Evolutionary conservation across 768 basidiomycete genomes (phyloP).

Genomic region (Dacryopinax primogenitus): DNA sequence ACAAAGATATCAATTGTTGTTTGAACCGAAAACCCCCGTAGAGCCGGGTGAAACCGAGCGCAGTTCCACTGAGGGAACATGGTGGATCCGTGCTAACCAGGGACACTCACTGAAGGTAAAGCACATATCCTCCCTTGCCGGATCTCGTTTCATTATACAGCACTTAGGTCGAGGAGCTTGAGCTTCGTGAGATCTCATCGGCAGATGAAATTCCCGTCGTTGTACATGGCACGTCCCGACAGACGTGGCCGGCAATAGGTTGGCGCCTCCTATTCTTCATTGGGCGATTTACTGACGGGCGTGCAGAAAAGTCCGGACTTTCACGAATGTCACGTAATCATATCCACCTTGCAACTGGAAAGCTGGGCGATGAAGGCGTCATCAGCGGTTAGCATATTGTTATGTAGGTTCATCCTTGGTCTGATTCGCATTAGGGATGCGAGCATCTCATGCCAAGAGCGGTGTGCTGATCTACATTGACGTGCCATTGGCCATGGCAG

Average conservation of each 20-base stretch:
- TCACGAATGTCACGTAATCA: slow-evolving; percentile 83
- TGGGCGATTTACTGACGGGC: slow-evolving; percentile 7
- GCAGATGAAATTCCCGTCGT: slow-evolving; percentile 59
- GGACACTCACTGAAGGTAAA: slow-evolving; percentile 72
- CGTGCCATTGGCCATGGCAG: slow-evolving; percentile 51
- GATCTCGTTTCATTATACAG: background rate
- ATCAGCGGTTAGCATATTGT: slow-evolving; percentile 47
- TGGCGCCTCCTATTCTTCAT: slow-evolving; percentile 16
- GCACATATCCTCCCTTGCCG: background rate
- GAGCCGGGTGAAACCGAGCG: slow-evolving; percentile 13
- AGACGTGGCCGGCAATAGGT: slow-evolving; percentile 66
- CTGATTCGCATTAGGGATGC: slow-evolving; percentile 50
- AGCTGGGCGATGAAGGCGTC: slow-evolving; percentile 44
- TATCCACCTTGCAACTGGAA: slow-evolving; percentile 79
- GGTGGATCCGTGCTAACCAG: slow-evolving; percentile 86
- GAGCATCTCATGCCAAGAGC: slow-evolving; percentile 38
- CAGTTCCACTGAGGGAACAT: slow-evolving; percentile 31
- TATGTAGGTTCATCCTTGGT: background rate
- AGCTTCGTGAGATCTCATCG: slow-evolving; percentile 45
- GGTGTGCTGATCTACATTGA: slow-evolving; percentile 74
- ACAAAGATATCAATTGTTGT: slow-evolving; percentile 46
- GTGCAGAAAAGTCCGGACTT: slow-evolving; percentile 53
- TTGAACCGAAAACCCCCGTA: slow-evolving; percentile 32
- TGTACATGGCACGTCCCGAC: slow-evolving; percentile 64
- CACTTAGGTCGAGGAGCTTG: slow-evolving; percentile 52